A percentile compares a stretch with the other conserved stretches of the same genome.
Evolutionary conservation across 2,329 filamentous ascomycete genomes (phyloP).

Genomic region (Graphilbum sp.): DNA sequence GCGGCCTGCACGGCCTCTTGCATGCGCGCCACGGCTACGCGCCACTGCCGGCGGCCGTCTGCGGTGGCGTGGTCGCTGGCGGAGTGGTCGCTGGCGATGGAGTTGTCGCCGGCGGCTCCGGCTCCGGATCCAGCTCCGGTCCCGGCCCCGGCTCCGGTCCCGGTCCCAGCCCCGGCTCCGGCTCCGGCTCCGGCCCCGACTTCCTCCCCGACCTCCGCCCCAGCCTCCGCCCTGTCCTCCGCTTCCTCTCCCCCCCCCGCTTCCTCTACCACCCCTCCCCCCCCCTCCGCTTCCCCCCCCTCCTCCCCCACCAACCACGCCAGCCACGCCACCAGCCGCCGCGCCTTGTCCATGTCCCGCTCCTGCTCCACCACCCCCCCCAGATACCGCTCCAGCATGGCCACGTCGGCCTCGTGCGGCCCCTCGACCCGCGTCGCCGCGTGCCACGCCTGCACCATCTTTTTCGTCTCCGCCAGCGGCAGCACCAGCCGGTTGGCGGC

Average conservation of each 20-base stretch:
- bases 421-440: constrained; percentile 53
- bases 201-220: too few relatives aligned
- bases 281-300: constrained; percentile 7
- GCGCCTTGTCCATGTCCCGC: constrained; percentile 68
- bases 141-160: too few relatives aligned
- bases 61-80: too few relatives aligned
- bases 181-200: too few relatives aligned
- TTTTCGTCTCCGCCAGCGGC: constrained; percentile 44
- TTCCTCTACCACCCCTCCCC: not conserved
- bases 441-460: constrained; percentile 64
- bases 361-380: constrained; percentile 58
- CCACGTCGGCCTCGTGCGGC: constrained; percentile 64
- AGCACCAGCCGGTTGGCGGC: constrained; percentile 18
- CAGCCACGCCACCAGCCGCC: constrained; percentile 71
- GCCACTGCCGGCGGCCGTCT: too few relatives aligned
- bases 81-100: too few relatives aligned
- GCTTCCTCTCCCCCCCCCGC: constrained; percentile 6
- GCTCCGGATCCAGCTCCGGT: too few relatives aligned
- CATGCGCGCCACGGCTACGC: constrained; percentile 23
- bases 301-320: constrained; percentile 36
- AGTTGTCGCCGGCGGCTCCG: too few relatives aligned
- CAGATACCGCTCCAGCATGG: constrained; percentile 58
- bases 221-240: constrained; percentile 22
- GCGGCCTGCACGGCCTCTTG: constrained; percentile 37
- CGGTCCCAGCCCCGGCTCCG: too few relatives aligned